A percentile compares a stretch with the other conserved stretches of the same genome.
phyloP scores from a whole-genome alignment of 2,329 filamentous ascomycete species.

The Phaeomoniella chlamydospora region DNA sequence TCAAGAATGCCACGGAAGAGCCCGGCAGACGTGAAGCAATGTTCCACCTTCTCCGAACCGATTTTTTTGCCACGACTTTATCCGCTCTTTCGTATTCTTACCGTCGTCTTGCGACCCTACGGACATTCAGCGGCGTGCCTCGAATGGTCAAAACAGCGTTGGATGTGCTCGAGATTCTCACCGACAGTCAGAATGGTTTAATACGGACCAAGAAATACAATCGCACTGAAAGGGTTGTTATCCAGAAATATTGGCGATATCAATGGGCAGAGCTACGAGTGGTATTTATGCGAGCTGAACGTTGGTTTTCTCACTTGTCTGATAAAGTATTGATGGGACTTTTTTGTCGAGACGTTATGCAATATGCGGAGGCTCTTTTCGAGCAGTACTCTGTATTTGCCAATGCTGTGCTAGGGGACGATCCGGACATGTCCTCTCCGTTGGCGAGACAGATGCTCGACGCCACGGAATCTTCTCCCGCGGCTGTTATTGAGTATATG shows the following conservation, averaged over 20 bases:
- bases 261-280: slow-evolving; percentile 71
- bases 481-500: slow-evolving; percentile 50
- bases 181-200: slow-evolving; percentile 47
- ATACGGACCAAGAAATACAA: slow-evolving; percentile 43
- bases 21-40: slow-evolving; percentile 46
- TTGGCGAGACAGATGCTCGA: slow-evolving; percentile 43
- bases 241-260: slow-evolving; percentile 68
- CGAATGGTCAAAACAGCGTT: slow-evolving; percentile 46
- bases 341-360: slow-evolving; percentile 89
- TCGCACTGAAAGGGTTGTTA: slow-evolving; percentile 45
- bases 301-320: slow-evolving; percentile 57
- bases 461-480: slow-evolving; percentile 32
- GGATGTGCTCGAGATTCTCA: slow-evolving; percentile 49
- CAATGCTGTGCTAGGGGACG: slow-evolving; percentile 44
- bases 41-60: slow-evolving; percentile 41
- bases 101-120: slow-evolving; percentile 38
- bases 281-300: slow-evolving; percentile 70
- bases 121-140: slow-evolving; percentile 44
- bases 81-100: slow-evolving; percentile 42
- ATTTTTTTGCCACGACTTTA: slow-evolving; percentile 43
- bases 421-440: slow-evolving; percentile 21
- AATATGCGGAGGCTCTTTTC: slow-evolving; percentile 75
- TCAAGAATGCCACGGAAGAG: slow-evolving; percentile 70
- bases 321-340: slow-evolving; percentile 73
- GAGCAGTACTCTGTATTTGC: slow-evolving; percentile 74